Evolutionary conservation across 148 eudicot species (phyloP).

Genomic region (Amaranthus palmeri): DNA sequence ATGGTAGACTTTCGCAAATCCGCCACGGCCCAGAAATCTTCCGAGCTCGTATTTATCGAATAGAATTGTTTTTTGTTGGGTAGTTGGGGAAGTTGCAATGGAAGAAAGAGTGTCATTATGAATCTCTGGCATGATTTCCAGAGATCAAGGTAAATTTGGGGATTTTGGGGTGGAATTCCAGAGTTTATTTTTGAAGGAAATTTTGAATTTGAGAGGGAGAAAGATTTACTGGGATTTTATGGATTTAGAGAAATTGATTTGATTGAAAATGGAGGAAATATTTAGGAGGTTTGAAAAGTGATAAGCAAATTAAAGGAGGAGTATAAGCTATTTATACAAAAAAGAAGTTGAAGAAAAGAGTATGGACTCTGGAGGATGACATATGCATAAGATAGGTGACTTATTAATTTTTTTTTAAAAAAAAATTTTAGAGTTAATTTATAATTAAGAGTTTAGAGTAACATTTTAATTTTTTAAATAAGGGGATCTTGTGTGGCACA

Average conservation of each 20-base stretch:
- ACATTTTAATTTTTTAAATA: too few relatives aligned
- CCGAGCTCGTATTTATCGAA: conserved; percentile 63
- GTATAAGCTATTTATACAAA: not conserved
- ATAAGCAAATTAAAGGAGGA: not conserved
- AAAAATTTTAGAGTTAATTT: too few relatives aligned
- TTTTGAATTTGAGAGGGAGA: conserved; percentile 3
- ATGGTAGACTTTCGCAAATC: conserved; percentile 70
- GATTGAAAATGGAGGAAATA: not conserved
- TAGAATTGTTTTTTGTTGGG: conserved; percentile 9
- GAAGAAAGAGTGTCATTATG: not conserved
- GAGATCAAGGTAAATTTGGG: not conserved
- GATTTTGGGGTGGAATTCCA: conserved; percentile 9
- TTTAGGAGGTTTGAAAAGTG: not conserved
- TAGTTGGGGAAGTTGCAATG: not conserved
- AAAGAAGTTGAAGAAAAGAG: not conserved
- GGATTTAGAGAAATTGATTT: not conserved
- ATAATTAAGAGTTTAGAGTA: too few relatives aligned
- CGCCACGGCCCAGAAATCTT: conserved; percentile 56
- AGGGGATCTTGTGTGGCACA: too few relatives aligned
- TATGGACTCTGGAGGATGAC: not conserved
- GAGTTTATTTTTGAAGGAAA: not conserved
- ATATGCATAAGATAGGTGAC: not conserved
- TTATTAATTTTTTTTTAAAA: too few relatives aligned
- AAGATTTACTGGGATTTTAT: not conserved
- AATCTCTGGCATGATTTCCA: conserved; percentile 24